Evolutionary conservation across 495 filamentous ascomycete genomes (phyloP), one percentile per base, ranked within the genome.

Genomic region (Choiromyces venosus): DNA sequence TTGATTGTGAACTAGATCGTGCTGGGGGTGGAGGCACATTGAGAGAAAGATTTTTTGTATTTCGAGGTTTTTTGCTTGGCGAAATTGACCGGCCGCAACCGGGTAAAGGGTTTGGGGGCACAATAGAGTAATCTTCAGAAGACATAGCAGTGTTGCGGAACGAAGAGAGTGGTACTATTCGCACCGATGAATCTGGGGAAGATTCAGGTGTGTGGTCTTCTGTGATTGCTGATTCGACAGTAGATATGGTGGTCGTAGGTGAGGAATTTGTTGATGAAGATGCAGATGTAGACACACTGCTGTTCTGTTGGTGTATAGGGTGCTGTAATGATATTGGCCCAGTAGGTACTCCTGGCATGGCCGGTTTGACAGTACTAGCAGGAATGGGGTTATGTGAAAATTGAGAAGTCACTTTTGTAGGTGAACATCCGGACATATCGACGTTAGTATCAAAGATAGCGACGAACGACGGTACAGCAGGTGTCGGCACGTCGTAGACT

Each of bases 201-300:
- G 95, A 95, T 21, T 90, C 92, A 9, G 94, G 93, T 6, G 95
- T 97, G 12, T 92, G 89, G 73, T 97, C 94, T n/a, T 93, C 92
- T 37, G 92, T 86, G 25, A 91, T 91, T 21, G 91, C 91, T 12
- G 93, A 94, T 80, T 94, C 95, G 64, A 94, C 91, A 18, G 93
- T 97, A 19, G 93, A 97, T n/a, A 94, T 87, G 1, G 94, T 97
- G 3, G 93, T 98, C 25, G 95, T 97, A 0, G 95, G 95, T 29
- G 95, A 98, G 10, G 94, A 96, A 79, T 97, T 93, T 37, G 90
- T 91, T 4, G 95, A 99, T 66, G 91, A 93, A 12, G 92, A 92
- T 64, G 88, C 87, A 72, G 90, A 89, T 5, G 92, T 96, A 37
- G 92, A 94, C n/a, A 88, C 88, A 81, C 88, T 90, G 78, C 88